Conservation (phyloP, 2,329 filamentous ascomycete genomes). For the Penicillium sp. region DNA sequence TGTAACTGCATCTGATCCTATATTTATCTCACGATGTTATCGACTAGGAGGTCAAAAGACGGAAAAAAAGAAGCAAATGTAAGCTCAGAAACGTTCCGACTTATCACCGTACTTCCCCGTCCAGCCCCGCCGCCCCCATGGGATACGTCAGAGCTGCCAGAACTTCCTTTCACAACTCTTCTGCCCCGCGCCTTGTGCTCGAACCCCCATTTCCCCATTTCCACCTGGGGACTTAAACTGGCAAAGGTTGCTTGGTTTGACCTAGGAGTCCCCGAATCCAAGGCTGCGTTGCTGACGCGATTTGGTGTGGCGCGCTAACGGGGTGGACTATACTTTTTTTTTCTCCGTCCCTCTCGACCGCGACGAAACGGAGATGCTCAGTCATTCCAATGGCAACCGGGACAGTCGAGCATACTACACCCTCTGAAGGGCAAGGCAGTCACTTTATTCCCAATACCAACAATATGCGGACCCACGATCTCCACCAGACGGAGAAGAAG, state of each 20-base stretch:
- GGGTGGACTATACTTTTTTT: slow-evolving; percentile 21
- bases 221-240: neutral
- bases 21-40: neutral
- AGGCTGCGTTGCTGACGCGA: slow-evolving; percentile 17
- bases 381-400: slow-evolving; percentile 42
- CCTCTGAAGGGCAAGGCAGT: slow-evolving; percentile 28
- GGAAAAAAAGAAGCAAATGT: neutral
- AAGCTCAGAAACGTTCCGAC: slow-evolving; percentile 21
- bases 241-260: slow-evolving; percentile 6
- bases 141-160: slow-evolving; percentile 27
- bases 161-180: slow-evolving; percentile 16
- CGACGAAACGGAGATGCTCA: slow-evolving; percentile 33
- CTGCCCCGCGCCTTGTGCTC: slow-evolving; percentile 14
- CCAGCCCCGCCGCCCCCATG: slow-evolving; percentile 23
- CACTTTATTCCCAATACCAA: slow-evolving; percentile 16
- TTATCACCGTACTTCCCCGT: slow-evolving; percentile 25
- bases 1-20: neutral
- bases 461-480: slow-evolving; percentile 20
- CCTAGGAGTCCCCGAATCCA: slow-evolving; percentile 3
- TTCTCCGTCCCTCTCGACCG: slow-evolving; percentile 9
- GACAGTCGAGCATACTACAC: slow-evolving; percentile 37
- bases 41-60: neutral
- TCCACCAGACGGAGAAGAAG: slow-evolving; percentile 33
- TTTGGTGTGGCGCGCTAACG: slow-evolving; percentile 25
- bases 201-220: slow-evolving; percentile 5